These are phyloP conservation scores for Daedaleopsis nitida DNA, from an alignment of 768 basidiomycete species.

Conservation along the genomic window DNA sequence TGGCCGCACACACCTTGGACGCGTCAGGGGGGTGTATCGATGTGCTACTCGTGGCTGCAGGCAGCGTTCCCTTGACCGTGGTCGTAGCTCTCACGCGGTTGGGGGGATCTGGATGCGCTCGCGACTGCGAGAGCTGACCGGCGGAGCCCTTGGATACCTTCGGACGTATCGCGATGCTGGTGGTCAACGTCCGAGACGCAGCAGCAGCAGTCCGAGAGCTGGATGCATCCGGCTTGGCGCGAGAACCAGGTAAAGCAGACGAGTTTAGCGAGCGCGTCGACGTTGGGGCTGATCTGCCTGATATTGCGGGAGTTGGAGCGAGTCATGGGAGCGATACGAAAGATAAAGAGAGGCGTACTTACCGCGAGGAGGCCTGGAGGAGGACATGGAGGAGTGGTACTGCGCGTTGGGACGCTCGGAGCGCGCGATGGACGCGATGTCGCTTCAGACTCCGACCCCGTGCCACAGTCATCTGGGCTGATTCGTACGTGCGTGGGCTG, in stretches of 20 bases:
- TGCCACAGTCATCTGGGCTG: neutral
- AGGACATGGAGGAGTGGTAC: conserved; percentile 10
- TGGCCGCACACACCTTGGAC: conserved; percentile 3
- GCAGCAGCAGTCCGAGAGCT: conserved; percentile 2
- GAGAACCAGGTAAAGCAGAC: conserved; percentile 10
- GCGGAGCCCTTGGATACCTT: conserved; percentile 10
- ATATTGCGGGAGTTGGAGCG: neutral
- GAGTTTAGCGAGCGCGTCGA: conserved; percentile 4
- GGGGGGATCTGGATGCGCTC: conserved; percentile 6
- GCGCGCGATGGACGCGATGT: neutral
- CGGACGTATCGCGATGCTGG: conserved; percentile 5
- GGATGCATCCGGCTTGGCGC: conserved; percentile 10
- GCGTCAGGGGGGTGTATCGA: neutral
- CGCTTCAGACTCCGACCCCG: conserved; percentile 7
- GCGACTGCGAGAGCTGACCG: conserved; percentile 7
- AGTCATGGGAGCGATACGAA: neutral
- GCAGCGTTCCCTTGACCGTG: conserved; percentile 13
- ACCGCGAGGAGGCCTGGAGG: conserved; percentile 16
- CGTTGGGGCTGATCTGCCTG: conserved; percentile 7
- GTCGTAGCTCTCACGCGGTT: conserved; percentile 17
- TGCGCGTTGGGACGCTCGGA: neutral
- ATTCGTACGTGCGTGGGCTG: conserved; percentile 11
- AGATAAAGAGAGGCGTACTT: neutral
- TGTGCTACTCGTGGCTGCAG: conserved; percentile 2
- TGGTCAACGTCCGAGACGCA: conserved; percentile 1